Base-by-base conservation (phyloP, 106 monocot genomes). In the Platanthera zijinensis region DNA sequence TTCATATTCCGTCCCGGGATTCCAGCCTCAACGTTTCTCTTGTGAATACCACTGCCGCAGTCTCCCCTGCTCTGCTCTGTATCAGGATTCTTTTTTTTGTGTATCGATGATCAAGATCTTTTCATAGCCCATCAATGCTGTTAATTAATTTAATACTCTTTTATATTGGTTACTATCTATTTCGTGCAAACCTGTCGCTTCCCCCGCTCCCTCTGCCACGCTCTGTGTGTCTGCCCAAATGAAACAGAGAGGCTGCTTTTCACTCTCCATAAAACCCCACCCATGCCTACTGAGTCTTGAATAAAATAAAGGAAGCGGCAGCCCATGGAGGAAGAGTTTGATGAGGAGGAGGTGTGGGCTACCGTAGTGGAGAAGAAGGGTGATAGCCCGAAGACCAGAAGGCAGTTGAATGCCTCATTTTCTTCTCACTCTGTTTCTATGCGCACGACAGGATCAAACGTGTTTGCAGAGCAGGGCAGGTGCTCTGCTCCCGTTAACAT, bases 401-500 rank as follows among this genome's bases (percentile, higher is more conserved):
- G 48, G 48, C 70, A 46, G 5, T 46, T 46, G 47, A 15, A 48
- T 8, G 4, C 15, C 69, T 70, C 69, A 39, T 70, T 48, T 70
- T 70, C 47, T 10, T 70, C 69, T 5, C 3, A 70, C 3, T 30
- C 67, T 67, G 8, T 5, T 39, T 67, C 67, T 3, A 67, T 5
- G 32, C 11, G 4, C 21, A 8, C 9, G 12, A 19, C 67, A 21
- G 21, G 59, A 61, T 19, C 59, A 2, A 61, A 61, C 7, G n/a
- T 21, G 1, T 5, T 39, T 10, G 48, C 22, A 70, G 70, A 70
- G 48, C 48, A 48, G 17, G 48, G 70, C 48, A 48, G n/a, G 17
- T 15, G 15, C 11, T 48, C 70, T 74, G 82, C 75, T 10, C 82
- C 88, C 17, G 69, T 88, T 7, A 77, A 61, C 77, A 85, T 88